Conservation (phyloP, 331 rosid genomes). For the Pyracantha coccinea region DNA sequence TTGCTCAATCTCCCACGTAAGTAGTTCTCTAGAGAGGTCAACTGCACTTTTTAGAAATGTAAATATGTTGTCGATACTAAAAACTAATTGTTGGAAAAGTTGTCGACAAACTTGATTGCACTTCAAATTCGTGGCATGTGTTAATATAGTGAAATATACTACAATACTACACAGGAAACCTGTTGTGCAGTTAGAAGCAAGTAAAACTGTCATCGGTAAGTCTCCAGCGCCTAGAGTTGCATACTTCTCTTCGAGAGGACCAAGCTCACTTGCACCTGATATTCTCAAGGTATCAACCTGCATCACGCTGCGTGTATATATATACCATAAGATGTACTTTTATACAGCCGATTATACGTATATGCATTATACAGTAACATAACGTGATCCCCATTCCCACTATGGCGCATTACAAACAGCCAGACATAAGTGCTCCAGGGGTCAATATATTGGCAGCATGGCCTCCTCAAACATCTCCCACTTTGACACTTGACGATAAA, state of each 20-base stretch:
- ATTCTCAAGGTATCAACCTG: slow-evolving; percentile 38
- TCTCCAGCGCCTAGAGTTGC: slow-evolving; percentile 43
- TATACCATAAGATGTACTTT: neutral
- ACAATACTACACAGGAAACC: slow-evolving; percentile 18
- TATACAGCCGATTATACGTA: neutral
- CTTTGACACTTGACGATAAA: neutral
- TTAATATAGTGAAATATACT: neutral
- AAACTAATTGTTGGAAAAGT: neutral
- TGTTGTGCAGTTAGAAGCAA: neutral
- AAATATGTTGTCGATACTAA: too few species aligned
- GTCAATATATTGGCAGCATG: slow-evolving; percentile 51
- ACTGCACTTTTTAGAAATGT: too few species aligned
- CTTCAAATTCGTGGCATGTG: neutral
- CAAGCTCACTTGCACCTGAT: slow-evolving; percentile 35
- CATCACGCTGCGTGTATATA: neutral
- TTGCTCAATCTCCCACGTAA: slow-evolving; percentile 23
- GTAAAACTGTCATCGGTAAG: slow-evolving; percentile 16
- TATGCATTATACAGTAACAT: neutral
- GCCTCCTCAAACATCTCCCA: slow-evolving; percentile 48
- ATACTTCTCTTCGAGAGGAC: slow-evolving; percentile 58
- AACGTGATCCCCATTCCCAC: neutral
- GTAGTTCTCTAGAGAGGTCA: neutral
- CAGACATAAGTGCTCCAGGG: slow-evolving; percentile 45
- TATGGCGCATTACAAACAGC: slow-evolving; percentile 15
- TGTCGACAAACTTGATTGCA: neutral